These are phyloP conservation scores for Fraxinus sp. DNA, from an alignment of 305 asterid species.

Conservation along the genomic window DNA sequence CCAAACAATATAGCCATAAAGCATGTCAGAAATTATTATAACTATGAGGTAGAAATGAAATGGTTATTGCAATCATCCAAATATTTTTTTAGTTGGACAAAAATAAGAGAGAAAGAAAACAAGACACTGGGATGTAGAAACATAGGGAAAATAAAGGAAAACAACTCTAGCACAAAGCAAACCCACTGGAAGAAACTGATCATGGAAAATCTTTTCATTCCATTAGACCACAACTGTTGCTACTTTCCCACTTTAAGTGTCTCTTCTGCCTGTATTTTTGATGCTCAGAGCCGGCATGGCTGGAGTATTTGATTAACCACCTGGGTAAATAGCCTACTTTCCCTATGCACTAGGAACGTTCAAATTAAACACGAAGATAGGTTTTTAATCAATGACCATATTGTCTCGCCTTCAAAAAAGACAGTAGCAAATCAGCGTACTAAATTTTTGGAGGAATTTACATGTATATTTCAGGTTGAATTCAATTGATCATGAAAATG, in stretches of 20 bases:
- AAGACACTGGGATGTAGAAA: neutral
- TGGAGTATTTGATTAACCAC: neutral
- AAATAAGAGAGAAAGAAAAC: neutral
- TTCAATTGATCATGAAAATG: neutral
- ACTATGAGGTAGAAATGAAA: slow-evolving; percentile 6
- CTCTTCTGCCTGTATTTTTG: neutral
- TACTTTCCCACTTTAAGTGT: neutral
- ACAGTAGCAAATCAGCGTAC: neutral
- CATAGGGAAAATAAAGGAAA: neutral
- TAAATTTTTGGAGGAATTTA: neutral
- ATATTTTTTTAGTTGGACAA: neutral
- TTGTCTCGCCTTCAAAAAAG: neutral
- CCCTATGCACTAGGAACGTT: neutral
- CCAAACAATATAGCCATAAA: neutral
- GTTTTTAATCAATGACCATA: neutral
- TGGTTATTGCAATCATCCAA: neutral
- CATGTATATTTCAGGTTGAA: neutral
- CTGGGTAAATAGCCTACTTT: neutral
- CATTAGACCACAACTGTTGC: neutral
- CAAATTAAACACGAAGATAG: neutral
- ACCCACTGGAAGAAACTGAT: neutral
- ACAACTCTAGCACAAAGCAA: neutral
- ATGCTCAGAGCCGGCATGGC: neutral
- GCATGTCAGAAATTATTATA: neutral
- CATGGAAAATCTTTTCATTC: neutral